Conservation (phyloP, 2,329 filamentous ascomycete species). For the Ramichloridium luteum region DNA sequence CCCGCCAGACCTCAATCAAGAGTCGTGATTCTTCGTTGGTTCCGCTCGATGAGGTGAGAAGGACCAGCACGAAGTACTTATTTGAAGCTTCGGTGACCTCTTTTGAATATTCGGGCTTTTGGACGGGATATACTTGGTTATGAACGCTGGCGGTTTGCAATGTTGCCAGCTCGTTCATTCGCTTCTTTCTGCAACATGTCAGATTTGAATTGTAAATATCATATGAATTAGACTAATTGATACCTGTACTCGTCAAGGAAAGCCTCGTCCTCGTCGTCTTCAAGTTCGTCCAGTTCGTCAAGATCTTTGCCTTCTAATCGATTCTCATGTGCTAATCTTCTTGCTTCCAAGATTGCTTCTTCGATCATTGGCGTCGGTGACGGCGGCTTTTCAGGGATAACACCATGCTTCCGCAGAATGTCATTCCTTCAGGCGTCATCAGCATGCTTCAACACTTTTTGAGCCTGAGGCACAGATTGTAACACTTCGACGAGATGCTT, state of each 20-base stretch:
- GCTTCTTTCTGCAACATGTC: slow-evolving; percentile 50
- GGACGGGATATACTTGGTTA: slow-evolving; percentile 82
- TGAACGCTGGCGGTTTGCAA: slow-evolving; percentile 68
- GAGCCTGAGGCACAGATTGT: no score
- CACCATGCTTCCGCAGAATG: slow-evolving; percentile 87
- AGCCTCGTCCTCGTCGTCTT: slow-evolving; percentile 88
- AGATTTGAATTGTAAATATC: no score
- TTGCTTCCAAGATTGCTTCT: slow-evolving; percentile 78
- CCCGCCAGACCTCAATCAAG: slow-evolving; percentile 72
- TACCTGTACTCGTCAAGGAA: slow-evolving; percentile 77
- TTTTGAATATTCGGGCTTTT: slow-evolving; percentile 83
- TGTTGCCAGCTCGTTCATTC: slow-evolving; percentile 66
- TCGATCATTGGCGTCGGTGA: slow-evolving; percentile 94
- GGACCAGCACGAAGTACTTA: slow-evolving; percentile 56
- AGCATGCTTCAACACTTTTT: no score
- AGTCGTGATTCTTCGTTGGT: slow-evolving; percentile 77
- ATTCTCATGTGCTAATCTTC: slow-evolving; percentile 78
- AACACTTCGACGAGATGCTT: no score
- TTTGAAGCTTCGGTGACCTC: slow-evolving; percentile 87
- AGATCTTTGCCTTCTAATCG: slow-evolving; percentile 86
- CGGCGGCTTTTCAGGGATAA: slow-evolving; percentile 95
- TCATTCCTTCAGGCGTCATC: no score
- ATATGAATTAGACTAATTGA: no score
- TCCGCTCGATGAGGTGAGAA: slow-evolving; percentile 65
- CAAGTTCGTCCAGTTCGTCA: slow-evolving; percentile 83